These are phyloP conservation scores for Iris pallida DNA, from an alignment of 116 monocot genomes.

Conservation along the genomic window DNA sequence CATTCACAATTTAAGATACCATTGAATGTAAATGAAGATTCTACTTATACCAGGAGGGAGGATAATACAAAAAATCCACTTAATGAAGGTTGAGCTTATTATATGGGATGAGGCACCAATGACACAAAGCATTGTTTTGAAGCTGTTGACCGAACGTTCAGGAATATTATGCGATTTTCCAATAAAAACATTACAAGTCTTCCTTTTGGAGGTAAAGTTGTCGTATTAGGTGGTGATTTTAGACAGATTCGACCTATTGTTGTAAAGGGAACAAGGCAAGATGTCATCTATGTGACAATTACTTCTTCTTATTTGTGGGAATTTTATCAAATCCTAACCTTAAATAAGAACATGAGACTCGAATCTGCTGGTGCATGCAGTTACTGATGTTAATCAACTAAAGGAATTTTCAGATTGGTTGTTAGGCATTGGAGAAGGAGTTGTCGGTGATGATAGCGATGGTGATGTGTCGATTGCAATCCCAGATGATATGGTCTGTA, in stretches of 20 bases:
- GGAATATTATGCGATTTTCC: not conserved
- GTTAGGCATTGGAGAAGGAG: not conserved
- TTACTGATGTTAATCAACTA: not conserved
- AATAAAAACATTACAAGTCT: not conserved
- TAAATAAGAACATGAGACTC: not conserved
- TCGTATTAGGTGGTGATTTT: slow-evolving; percentile 10
- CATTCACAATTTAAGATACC: not conserved
- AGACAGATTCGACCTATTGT: slow-evolving; percentile 7
- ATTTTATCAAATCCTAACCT: not conserved
- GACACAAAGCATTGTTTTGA: slow-evolving; percentile 12
- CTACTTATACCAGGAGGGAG: not conserved
- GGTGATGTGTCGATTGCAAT: not conserved
- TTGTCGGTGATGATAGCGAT: not conserved
- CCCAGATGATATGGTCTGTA: not conserved
- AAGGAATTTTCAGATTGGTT: not conserved
- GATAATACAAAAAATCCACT: not conserved
- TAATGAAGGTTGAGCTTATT: not conserved
- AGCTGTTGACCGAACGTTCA: not conserved
- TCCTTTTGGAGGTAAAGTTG: not conserved
- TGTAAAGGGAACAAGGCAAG: not conserved
- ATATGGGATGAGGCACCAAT: not conserved
- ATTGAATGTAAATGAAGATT: not conserved
- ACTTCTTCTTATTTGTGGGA: not conserved
- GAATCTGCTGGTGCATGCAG: not conserved
- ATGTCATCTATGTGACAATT: not conserved